These are phyloP conservation scores for Phytophthora cajani DNA, from an alignment of 352 stramenopile species.

Conservation along the genomic window DNA sequence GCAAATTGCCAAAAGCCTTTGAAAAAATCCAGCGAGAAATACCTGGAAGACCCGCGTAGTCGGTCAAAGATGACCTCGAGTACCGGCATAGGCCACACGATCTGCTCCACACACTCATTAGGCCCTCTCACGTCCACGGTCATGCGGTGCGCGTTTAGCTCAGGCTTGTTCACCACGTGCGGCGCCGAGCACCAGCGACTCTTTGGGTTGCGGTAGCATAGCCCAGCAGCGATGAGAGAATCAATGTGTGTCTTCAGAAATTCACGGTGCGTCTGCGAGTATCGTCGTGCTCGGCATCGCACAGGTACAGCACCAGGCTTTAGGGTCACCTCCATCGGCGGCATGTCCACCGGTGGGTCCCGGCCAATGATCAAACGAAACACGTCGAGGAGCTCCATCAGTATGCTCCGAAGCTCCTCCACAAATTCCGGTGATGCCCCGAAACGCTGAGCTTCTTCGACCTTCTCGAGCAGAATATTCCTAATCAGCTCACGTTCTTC, in stretches of 20 bases:
- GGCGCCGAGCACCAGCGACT: constrained; percentile 7
- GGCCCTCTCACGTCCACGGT: constrained; percentile 17
- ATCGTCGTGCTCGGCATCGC: constrained; percentile 8
- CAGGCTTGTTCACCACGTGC: constrained; percentile 17
- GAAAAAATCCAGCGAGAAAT: constrained; percentile 26
- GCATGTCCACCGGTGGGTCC: constrained; percentile 22
- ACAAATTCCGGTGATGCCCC: constrained; percentile 1
- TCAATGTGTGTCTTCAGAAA: too few relatives aligned
- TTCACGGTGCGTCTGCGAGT: constrained; percentile 11
- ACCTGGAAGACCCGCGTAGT: constrained; percentile 13
- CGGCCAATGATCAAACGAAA: constrained; percentile 14
- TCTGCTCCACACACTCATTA: constrained; percentile 9
- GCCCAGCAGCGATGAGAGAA: not conserved
- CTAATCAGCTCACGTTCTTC: constrained; percentile 5
- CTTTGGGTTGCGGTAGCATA: constrained; percentile 14
- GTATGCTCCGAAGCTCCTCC: not conserved
- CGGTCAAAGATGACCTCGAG: constrained; percentile 10
- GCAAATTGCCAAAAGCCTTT: constrained; percentile 29
- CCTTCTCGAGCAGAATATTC: constrained; percentile 8
- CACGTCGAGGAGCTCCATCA: constrained; percentile 17
- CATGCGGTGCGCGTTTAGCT: not conserved
- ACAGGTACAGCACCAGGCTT: constrained; percentile 6
- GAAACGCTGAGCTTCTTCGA: constrained; percentile 2
- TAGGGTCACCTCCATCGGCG: constrained; percentile 14
- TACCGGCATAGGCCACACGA: constrained; percentile 21